These are phyloP conservation scores for Desmodesmus armatus DNA, from an alignment of 139 green algal species.

Conservation along the genomic window DNA sequence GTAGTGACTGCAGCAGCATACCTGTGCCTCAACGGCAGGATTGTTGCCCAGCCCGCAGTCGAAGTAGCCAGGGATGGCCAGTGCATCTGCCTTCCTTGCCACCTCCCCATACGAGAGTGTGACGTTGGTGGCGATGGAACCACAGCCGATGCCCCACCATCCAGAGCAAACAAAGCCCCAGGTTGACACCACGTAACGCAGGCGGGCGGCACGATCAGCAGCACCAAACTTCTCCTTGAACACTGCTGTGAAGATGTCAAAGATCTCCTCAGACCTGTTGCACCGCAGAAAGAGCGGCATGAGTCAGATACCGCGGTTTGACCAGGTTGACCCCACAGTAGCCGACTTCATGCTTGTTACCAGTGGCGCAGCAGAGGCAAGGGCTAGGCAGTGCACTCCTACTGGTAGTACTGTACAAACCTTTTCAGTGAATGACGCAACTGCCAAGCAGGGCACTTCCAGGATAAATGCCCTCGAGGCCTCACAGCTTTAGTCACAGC, in stretches of 20 bases:
- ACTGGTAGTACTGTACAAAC: too few species aligned
- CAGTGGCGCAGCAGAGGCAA: too few species aligned
- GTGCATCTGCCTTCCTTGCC: slow-evolving; percentile 30
- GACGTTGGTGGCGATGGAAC: neutral
- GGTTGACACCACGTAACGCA: slow-evolving; percentile 33
- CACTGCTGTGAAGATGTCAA: slow-evolving; percentile 31
- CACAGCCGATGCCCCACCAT: slow-evolving; percentile 42
- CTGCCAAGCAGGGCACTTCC: too few species aligned
- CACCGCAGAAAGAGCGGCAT: neutral
- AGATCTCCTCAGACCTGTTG: slow-evolving; percentile 28
- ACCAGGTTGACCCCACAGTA: too few species aligned
- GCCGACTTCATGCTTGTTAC: too few species aligned
- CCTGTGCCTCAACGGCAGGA: neutral
- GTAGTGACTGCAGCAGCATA: neutral
- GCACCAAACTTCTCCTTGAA: too few species aligned
- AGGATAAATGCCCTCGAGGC: too few species aligned
- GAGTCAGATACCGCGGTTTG: too few species aligned
- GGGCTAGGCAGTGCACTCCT: too few species aligned
- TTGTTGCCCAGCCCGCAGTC: slow-evolving; percentile 46
- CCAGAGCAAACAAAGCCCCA: slow-evolving; percentile 52
- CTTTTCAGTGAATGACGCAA: too few species aligned
- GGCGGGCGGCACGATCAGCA: neutral
- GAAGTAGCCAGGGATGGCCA: slow-evolving; percentile 47
- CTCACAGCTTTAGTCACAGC: too few species aligned
- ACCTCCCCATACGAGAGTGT: neutral